A percentile compares a stretch with the other conserved stretches of the same genome.
Evolutionary conservation across 805 yeast genomes (phyloP).

Genomic region (Kodamaea kakaduensis): DNA sequence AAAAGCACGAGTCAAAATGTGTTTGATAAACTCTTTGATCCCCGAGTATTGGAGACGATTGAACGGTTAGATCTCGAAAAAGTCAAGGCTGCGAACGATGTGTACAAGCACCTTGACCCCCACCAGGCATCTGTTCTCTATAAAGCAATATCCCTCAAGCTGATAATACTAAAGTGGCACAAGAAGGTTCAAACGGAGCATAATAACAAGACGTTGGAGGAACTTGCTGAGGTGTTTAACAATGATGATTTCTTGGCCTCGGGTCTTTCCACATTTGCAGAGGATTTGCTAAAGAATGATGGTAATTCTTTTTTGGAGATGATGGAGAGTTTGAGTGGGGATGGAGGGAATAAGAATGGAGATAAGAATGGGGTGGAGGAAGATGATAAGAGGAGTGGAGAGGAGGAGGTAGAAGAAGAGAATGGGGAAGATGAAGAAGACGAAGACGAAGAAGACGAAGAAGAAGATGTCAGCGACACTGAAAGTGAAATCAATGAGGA

Average conservation of each 20-base stretch:
- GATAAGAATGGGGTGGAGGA: constrained; percentile 21
- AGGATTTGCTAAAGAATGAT: constrained; percentile 70
- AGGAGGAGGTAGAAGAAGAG: constrained; percentile 7
- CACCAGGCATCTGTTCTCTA: constrained; percentile 21
- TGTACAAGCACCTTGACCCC: constrained; percentile 8
- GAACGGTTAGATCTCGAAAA: constrained; percentile 24
- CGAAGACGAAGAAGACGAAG: constrained; percentile 35
- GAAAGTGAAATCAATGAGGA: constrained; percentile 46
- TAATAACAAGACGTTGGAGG: constrained; percentile 21
- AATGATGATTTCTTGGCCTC: constrained; percentile 18
- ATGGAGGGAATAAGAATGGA: constrained; percentile 24
- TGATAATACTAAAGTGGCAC: constrained; percentile 23
- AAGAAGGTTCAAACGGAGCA: constrained; percentile 23
- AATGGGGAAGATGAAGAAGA: constrained; percentile 21
- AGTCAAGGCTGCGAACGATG: constrained; percentile 17
- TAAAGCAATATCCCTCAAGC: constrained; percentile 24
- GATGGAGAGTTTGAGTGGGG: constrained; percentile 70
- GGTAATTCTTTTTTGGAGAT: constrained; percentile 76
- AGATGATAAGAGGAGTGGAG: constrained; percentile 16
- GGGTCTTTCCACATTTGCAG: constrained; percentile 51
- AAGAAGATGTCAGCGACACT: constrained; percentile 35
- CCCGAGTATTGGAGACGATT: constrained; percentile 25
- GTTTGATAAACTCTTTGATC: constrained; percentile 24
- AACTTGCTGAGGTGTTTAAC: constrained; percentile 16
- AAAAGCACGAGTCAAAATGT: constrained; percentile 5